These are phyloP conservation scores for Solanum gandarillasii DNA, from an alignment of 257 asterid species.

Conservation along the genomic window DNA sequence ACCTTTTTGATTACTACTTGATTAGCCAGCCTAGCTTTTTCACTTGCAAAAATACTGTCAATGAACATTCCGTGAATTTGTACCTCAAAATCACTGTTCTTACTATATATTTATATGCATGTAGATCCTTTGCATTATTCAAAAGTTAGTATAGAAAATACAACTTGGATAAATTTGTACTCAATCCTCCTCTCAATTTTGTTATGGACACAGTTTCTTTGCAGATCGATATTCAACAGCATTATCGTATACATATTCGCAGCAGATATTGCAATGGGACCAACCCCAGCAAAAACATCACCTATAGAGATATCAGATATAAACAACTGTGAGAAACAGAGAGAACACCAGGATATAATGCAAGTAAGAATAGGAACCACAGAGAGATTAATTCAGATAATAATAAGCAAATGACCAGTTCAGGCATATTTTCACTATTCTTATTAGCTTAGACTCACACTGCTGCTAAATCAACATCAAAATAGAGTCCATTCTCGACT, in stretches of 20 bases:
- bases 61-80: conserved; percentile 52
- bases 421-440: not conserved
- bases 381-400: not conserved
- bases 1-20: conserved; percentile 54
- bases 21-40: conserved; percentile 27
- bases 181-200: conserved; percentile 72
- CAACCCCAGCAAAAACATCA: conserved; percentile 96
- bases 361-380: not conserved
- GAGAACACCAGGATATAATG: not conserved
- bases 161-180: conserved; percentile 19
- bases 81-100: not conserved
- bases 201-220: conserved; percentile 19
- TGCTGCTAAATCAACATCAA: conserved; percentile 75
- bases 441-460: conserved; percentile 48
- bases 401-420: not conserved
- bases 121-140: not conserved
- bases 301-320: conserved; percentile 26
- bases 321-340: not conserved
- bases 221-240: too few species aligned
- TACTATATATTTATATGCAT: not conserved
- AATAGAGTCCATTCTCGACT: conserved; percentile 73
- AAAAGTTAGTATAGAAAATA: not conserved
- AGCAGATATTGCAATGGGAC: conserved; percentile 79
- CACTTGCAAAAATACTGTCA: conserved; percentile 40
- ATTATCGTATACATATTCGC: conserved; percentile 66